Conservation (phyloP, 768 basidiomycete species). For the Suillus hirtellus region DNA sequence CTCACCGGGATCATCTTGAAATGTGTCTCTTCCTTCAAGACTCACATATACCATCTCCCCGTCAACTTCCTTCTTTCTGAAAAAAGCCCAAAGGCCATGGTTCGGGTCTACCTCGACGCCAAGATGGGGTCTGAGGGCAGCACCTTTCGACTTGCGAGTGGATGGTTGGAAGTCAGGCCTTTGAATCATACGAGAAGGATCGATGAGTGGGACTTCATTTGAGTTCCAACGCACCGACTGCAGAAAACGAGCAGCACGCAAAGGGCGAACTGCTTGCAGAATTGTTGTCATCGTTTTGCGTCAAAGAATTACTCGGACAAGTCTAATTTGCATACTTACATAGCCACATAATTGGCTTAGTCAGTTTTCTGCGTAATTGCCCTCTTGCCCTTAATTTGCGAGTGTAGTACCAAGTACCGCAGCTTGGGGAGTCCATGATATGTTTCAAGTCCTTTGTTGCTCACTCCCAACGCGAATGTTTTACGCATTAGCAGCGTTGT, state of each 20-base stretch:
- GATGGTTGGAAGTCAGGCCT: neutral
- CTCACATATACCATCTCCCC: slow-evolving; percentile 58
- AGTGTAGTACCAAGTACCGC: too few species aligned
- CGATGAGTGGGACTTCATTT: slow-evolving; percentile 16
- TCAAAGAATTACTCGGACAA: neutral
- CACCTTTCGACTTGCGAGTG: slow-evolving; percentile 19
- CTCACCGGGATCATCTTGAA: slow-evolving; percentile 39
- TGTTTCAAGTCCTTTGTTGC: neutral
- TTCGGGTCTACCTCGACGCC: slow-evolving; percentile 49
- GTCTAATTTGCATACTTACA: slow-evolving; percentile 14
- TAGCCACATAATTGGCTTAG: slow-evolving; percentile 23
- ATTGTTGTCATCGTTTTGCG: slow-evolving; percentile 22
- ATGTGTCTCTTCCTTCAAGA: slow-evolving; percentile 33
- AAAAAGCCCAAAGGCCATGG: slow-evolving; percentile 80
- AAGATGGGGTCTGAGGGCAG: slow-evolving; percentile 43
- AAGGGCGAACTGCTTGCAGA: slow-evolving; percentile 23
- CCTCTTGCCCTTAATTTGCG: too few species aligned
- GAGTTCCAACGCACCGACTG: slow-evolving; percentile 24
- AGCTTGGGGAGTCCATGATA: neutral
- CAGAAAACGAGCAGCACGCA: slow-evolving; percentile 18
- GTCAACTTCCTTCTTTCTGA: slow-evolving; percentile 55
- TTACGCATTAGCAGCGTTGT: neutral
- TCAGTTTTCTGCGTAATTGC: slow-evolving; percentile 9
- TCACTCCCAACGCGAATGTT: neutral
- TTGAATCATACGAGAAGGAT: slow-evolving; percentile 9